These are phyloP conservation scores for Exophiala sideris DNA, from an alignment of 2,329 filamentous ascomycete species.

Conservation along the genomic window DNA sequence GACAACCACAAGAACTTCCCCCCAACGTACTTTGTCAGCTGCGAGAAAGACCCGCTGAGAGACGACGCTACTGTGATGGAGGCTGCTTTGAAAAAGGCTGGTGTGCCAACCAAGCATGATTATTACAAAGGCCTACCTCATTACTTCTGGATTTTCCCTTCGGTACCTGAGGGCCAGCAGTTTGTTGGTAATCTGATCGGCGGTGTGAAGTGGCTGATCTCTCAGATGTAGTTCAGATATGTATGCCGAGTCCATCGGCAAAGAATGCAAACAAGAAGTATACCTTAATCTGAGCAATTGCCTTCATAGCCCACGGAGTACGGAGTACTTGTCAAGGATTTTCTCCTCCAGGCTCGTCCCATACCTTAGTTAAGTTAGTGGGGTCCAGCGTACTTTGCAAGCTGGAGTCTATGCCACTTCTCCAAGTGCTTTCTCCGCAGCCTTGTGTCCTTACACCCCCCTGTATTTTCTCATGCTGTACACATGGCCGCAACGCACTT, in stretches of 20 bases:
- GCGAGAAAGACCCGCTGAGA: conserved; percentile 25
- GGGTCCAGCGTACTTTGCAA: background rate
- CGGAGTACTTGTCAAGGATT: background rate
- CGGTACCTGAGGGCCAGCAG: conserved; percentile 23
- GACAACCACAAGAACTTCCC: conserved; percentile 28
- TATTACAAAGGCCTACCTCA: conserved; percentile 25
- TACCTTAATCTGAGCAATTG: too few relatives aligned
- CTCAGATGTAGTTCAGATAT: conserved; percentile 12
- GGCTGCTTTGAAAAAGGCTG: conserved; percentile 25
- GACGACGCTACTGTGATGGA: conserved; percentile 28
- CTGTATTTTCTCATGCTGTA: background rate
- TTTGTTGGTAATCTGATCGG: conserved; percentile 24
- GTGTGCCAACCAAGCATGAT: conserved; percentile 26
- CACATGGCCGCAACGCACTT: conserved; percentile 16
- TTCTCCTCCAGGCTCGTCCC: background rate
- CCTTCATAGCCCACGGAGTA: too few relatives aligned
- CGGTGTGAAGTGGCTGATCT: conserved; percentile 25
- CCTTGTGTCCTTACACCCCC: background rate
- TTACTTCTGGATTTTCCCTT: conserved; percentile 29
- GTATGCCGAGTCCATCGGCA: too few relatives aligned
- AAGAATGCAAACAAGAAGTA: too few relatives aligned
- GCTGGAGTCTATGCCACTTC: background rate
- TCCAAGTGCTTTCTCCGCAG: conserved; percentile 3
- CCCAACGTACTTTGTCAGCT: conserved; percentile 25
- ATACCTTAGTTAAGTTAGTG: background rate